A percentile compares a stretch with the other conserved stretches of the same genome.
phyloP scores from a whole-genome alignment of 192 early-diverging fungal genomes.

The Oehlia diaphana region DNA sequence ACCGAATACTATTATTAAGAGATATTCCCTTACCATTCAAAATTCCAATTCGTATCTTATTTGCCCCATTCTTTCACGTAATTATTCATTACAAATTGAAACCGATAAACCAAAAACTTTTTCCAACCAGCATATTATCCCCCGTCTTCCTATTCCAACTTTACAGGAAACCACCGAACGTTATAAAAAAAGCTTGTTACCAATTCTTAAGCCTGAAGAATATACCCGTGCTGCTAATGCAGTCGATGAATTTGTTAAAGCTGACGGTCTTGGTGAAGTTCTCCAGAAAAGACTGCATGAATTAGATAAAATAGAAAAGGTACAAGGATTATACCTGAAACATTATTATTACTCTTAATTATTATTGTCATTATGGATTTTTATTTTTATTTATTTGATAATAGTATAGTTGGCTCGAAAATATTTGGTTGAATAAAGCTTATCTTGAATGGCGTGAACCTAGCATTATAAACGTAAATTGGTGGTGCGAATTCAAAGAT shows the following conservation, averaged over 20 bases:
- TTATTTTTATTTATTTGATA: not conserved
- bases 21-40: not conserved
- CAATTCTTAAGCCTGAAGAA: constrained; percentile 64
- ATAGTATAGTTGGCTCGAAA: constrained; percentile 85
- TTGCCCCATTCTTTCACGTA: not conserved
- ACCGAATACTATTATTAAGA: not conserved
- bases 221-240: constrained; percentile 60
- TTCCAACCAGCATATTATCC: constrained; percentile 66
- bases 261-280: constrained; percentile 67
- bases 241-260: constrained; percentile 67
- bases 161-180: constrained; percentile 74
- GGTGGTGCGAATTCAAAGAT: constrained; percentile 77
- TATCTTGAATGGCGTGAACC: constrained; percentile 87
- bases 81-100: not conserved
- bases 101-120: constrained; percentile 49
- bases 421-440: constrained; percentile 78
- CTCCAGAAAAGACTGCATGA: constrained; percentile 74
- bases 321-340: not conserved
- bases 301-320: constrained; percentile 65
- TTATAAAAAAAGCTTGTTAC: constrained; percentile 73
- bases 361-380: too few species aligned
- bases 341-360: not conserved
- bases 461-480: constrained; percentile 86
- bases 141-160: constrained; percentile 83
- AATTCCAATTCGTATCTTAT: not conserved